Evolutionary conservation across 345 rosid species (phyloP).

Genomic region (Litchi chinensis): DNA sequence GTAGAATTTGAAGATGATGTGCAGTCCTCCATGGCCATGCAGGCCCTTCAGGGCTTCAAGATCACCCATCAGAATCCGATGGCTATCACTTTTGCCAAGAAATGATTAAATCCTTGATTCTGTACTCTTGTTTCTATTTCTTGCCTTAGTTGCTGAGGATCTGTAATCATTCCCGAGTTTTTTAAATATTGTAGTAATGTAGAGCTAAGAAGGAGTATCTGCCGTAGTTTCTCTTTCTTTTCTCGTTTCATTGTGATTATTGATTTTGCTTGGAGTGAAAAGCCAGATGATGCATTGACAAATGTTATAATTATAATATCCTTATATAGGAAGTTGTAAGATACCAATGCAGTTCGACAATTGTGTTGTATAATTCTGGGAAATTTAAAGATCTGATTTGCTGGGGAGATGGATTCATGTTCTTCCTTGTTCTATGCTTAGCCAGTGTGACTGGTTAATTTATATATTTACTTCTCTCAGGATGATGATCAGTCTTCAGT

Average conservation of each 20-base stretch:
- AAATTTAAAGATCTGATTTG: neutral
- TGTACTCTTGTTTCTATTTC: neutral
- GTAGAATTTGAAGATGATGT: constrained; percentile 88
- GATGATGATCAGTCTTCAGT: too few species aligned
- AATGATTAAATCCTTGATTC: constrained; percentile 31
- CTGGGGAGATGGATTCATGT: neutral
- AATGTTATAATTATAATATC: neutral
- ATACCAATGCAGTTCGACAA: neutral
- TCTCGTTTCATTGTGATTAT: neutral
- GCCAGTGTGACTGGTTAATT: neutral
- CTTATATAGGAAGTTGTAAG: neutral
- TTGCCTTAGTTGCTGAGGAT: neutral
- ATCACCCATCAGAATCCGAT: constrained; percentile 85
- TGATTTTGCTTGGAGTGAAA: too few species aligned
- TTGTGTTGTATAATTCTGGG: neutral
- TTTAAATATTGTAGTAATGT: neutral
- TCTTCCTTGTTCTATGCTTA: neutral
- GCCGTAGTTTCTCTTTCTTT: neutral
- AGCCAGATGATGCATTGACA: neutral
- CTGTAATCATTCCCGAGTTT: constrained; percentile 15
- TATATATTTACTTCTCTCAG: too few species aligned
- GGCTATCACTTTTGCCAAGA: constrained; percentile 90
- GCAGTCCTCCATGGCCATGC: constrained; percentile 84
- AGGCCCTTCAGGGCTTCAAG: constrained; percentile 89
- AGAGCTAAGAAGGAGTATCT: constrained; percentile 4